A percentile compares a stretch with the other conserved stretches of the same genome.
phyloP scores from a whole-genome alignment of 1,139 yeast genomes.

The Ogataea hybrid region DNA sequence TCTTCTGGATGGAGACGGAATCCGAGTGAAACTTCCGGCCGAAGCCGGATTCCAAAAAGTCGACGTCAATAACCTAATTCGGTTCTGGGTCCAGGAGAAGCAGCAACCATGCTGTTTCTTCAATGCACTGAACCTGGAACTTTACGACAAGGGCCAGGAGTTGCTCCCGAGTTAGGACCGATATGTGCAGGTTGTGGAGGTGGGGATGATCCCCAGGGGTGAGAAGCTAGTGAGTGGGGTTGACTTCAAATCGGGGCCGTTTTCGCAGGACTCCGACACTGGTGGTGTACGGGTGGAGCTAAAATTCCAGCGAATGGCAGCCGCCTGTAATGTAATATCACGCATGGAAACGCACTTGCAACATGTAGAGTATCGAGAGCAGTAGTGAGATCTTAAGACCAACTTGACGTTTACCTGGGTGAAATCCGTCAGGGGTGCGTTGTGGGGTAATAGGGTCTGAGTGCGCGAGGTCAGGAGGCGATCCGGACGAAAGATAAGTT shows the following conservation, averaged over 20 bases:
- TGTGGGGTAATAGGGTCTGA: conserved; percentile 8
- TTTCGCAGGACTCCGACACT: conserved; percentile 12
- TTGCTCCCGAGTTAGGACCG: conserved; percentile 1
- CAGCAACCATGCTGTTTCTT: conserved; percentile 78
- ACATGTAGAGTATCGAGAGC: neutral
- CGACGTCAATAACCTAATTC: conserved; percentile 47
- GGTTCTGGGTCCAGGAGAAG: conserved; percentile 67
- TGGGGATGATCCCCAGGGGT: conserved; percentile 7
- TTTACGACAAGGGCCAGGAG: conserved; percentile 42
- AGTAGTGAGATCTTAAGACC: neutral
- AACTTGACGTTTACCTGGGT: neutral
- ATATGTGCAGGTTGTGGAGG: neutral
- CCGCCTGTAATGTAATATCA: conserved; percentile 4
- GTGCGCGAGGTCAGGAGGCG: neutral
- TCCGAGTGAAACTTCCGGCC: conserved; percentile 11
- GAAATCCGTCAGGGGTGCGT: conserved; percentile 4
- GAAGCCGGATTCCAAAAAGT: conserved; percentile 9
- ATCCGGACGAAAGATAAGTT: conserved; percentile 11
- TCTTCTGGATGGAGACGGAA: conserved; percentile 8
- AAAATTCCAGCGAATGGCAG: conserved; percentile 3
- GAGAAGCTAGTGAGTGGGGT: conserved; percentile 3
- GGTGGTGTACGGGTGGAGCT: conserved; percentile 4
- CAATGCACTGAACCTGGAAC: conserved; percentile 68
- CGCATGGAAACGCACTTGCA: neutral
- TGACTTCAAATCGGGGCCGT: conserved; percentile 7